Evolutionary conservation across 768 basidiomycete species (phyloP), one percentile per base, ranked within the genome.

Genomic region (Roridomyces roridus): DNA sequence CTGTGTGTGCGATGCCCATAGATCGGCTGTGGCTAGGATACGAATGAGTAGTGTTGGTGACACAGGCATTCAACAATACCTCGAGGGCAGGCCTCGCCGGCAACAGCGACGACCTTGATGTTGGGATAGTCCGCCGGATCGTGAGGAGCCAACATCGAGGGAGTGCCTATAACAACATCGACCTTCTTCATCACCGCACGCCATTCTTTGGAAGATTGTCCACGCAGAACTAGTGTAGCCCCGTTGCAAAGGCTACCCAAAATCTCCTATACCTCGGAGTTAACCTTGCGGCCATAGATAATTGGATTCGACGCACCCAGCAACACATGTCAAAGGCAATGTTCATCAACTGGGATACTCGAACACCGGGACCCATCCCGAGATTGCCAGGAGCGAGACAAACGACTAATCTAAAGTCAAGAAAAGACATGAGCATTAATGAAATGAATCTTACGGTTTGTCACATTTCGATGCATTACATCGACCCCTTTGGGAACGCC

Each of bases 271-370:
- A 75, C 71, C 11, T 34, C 3, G 31, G 11, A 34, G n/a, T n/a
- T n/a, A n/a, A n/a, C n/a, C n/a, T n/a, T 34, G 37, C 41, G 5
- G 17, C 6, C n/a, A 28, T 21, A n/a, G n/a, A n/a, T n/a, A n/a
- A n/a, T n/a, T n/a, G n/a, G n/a, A n/a, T n/a, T n/a, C n/a, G 9
- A 54, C 45, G 36, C 25, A 39, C 83, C 86, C 86, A 87, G 18
- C 83, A 84, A 39, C 82, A 83, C 84, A 87, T 86, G 61, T 87
- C 86, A 64, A 86, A 87, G 5, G 85, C 80, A 40, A 87, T 80
- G 59, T 86, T 86, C 70, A 87, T 77, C 21, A 86, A 70, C 62
- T 86, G 85, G 8, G 84, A 78, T 20, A 86, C 83, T 11, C 82
- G 77, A 26, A 77, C 63, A 12, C 85, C 84, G 2, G 83, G 82